Percentiles rank a stretch among this genome's conserved stretches.
phyloP scores from a whole-genome alignment of 169 alveolate species.

The Cryptosporidium meleagridis region DNA sequence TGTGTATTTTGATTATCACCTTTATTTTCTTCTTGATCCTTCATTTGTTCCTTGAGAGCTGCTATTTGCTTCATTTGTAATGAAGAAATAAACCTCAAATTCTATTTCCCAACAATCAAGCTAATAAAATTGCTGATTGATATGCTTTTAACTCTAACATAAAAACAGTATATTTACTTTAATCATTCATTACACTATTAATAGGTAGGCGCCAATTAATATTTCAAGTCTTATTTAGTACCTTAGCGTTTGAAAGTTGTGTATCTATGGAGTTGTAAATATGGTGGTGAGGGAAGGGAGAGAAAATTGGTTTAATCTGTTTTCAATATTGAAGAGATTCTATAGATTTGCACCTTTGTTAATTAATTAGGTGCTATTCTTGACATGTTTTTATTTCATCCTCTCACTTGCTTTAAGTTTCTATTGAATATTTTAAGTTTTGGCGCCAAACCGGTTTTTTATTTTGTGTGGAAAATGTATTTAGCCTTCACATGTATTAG shows the following conservation, averaged over 20 bases:
- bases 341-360: too few relatives aligned
- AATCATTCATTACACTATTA: not conserved
- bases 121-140: not conserved
- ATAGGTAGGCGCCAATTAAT: not conserved
- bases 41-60: conserved; percentile 12
- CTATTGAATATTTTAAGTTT: not conserved
- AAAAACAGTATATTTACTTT: not conserved
- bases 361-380: not conserved
- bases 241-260: not conserved
- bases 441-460: not conserved
- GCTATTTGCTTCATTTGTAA: conserved; percentile 8
- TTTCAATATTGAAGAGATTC: not conserved
- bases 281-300: not conserved
- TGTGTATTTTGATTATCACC: not conserved
- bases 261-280: not conserved
- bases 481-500: not conserved
- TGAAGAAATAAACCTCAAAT: conserved; percentile 11
- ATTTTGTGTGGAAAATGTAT: not conserved
- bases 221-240: not conserved
- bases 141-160: not conserved
- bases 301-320: too few relatives aligned
- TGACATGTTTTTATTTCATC: not conserved
- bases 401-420: not conserved
- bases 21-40: conserved; percentile 22
- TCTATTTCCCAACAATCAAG: conserved; percentile 10